These are phyloP conservation scores for Calonectria montana DNA, from an alignment of 2,329 filamentous ascomycete genomes.

Conservation along the genomic window DNA sequence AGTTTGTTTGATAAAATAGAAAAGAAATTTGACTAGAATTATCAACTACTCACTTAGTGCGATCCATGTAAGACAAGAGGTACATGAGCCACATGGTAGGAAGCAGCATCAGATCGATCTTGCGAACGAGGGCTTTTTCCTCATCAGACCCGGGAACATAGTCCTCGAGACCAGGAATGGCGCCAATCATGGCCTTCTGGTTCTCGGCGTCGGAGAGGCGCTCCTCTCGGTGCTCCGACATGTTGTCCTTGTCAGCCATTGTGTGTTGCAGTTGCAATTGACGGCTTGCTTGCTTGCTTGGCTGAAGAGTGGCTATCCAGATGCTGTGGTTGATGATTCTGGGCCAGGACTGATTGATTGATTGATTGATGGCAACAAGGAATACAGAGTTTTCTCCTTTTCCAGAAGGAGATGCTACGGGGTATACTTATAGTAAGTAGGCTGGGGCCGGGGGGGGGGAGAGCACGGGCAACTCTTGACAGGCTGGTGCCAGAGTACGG, in stretches of 20 bases:
- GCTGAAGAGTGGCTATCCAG: neutral
- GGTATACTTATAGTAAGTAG: slow-evolving; percentile 21
- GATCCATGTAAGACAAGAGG: slow-evolving; percentile 69
- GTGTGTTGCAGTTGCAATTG: neutral
- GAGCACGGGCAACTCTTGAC: neutral
- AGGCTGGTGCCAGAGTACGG: slow-evolving; percentile 1
- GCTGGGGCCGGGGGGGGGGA: neutral
- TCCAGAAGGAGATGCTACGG: slow-evolving; percentile 12
- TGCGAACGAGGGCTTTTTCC: slow-evolving; percentile 49
- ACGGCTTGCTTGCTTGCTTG: neutral
- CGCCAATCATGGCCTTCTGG: slow-evolving; percentile 15
- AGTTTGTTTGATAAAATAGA: neutral
- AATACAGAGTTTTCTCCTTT: slow-evolving; percentile 12
- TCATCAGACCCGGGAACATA: slow-evolving; percentile 45
- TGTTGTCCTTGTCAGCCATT: slow-evolving; percentile 13
- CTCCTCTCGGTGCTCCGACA: slow-evolving; percentile 30
- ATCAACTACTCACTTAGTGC: slow-evolving; percentile 68
- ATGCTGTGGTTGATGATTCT: neutral
- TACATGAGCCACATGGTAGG: slow-evolving; percentile 70
- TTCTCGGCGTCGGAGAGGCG: slow-evolving; percentile 25
- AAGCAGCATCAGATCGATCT: slow-evolving; percentile 53
- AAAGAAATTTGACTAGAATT: neutral
- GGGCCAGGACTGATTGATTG: neutral
- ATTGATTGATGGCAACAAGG: slow-evolving; percentile 7
- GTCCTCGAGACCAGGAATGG: slow-evolving; percentile 25